Percentiles rank a stretch among this genome's conserved stretches.
These are phyloP conservation scores for Melastoma malabathricum DNA, from an alignment of 345 rosid genomes.

Conservation along the genomic window DNA sequence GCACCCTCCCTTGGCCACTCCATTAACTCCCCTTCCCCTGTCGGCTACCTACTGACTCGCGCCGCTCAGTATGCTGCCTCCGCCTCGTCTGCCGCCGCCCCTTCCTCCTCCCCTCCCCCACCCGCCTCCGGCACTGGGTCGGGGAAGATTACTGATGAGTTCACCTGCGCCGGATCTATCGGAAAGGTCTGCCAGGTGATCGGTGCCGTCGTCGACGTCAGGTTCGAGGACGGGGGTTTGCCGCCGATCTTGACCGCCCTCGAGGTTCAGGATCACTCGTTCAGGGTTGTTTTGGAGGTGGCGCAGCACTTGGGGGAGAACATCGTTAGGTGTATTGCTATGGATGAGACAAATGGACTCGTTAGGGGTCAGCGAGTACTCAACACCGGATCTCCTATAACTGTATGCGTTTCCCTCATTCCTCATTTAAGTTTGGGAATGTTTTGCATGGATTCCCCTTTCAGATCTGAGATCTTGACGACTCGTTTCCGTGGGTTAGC, in stretches of 20 bases:
- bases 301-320: conserved; percentile 92
- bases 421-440: no score
- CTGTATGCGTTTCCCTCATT: conserved; percentile 19
- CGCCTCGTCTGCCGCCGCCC: conserved; percentile 22
- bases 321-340: conserved; percentile 80
- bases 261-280: conserved; percentile 59
- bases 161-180: conserved; percentile 76
- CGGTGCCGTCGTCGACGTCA: conserved; percentile 92
- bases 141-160: conserved; percentile 56
- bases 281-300: conserved; percentile 84
- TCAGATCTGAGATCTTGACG: no score
- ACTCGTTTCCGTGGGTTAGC: no score
- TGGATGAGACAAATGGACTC: conserved; percentile 89
- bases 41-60: conserved; percentile 40
- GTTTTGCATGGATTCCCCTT: no score
- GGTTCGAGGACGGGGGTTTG: conserved; percentile 62
- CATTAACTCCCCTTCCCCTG: conserved; percentile 12
- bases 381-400: conserved; percentile 90
- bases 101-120: conserved; percentile 25
- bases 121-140: conserved; percentile 13
- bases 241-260: conserved; percentile 98
- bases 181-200: conserved; percentile 91
- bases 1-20: conserved; percentile 16
- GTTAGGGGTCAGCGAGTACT: conserved; percentile 75
- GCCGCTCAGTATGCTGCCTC: conserved; percentile 50